Conservation (phyloP, 2,329 filamentous ascomycete genomes). For the Albophoma yamanashiensis region DNA sequence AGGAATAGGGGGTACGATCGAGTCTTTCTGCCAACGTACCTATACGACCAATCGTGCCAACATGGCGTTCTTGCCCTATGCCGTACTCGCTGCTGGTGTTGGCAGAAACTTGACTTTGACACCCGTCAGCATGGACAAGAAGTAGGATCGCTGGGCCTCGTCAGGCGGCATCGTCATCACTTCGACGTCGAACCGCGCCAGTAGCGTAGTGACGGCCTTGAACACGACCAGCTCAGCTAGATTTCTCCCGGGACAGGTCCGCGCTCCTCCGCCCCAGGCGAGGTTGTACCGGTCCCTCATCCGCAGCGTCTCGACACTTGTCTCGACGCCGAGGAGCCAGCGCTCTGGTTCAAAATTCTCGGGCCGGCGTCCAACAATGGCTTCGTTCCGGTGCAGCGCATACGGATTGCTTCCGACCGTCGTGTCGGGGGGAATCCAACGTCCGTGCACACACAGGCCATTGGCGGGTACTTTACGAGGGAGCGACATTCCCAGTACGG, state of each 20-base stretch:
- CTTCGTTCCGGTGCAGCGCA: slow-evolving; percentile 36
- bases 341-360: slow-evolving; percentile 32
- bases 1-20: not conserved
- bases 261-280: slow-evolving; percentile 39
- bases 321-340: slow-evolving; percentile 33
- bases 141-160: slow-evolving; percentile 32
- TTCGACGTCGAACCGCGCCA: slow-evolving; percentile 33
- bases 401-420: slow-evolving; percentile 40
- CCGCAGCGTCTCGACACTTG: slow-evolving; percentile 11
- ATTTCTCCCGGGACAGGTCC: slow-evolving; percentile 38
- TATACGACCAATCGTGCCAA: not conserved
- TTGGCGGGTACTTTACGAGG: slow-evolving; percentile 30
- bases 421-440: slow-evolving; percentile 30
- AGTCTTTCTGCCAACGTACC: not conserved
- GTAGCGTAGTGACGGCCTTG: slow-evolving; percentile 29
- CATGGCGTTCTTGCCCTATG: not conserved
- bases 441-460: slow-evolving; percentile 26
- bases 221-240: slow-evolving; percentile 39
- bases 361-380: slow-evolving; percentile 37
- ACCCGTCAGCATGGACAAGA: slow-evolving; percentile 40
- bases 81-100: not conserved
- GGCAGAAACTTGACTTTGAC: slow-evolving; percentile 29
- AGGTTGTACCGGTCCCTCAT: slow-evolving; percentile 38
- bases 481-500: slow-evolving; percentile 41
- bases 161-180: slow-evolving; percentile 24